phyloP scores from a whole-genome alignment of 495 filamentous ascomycete genomes.

The Lichenothelia convexa region DNA sequence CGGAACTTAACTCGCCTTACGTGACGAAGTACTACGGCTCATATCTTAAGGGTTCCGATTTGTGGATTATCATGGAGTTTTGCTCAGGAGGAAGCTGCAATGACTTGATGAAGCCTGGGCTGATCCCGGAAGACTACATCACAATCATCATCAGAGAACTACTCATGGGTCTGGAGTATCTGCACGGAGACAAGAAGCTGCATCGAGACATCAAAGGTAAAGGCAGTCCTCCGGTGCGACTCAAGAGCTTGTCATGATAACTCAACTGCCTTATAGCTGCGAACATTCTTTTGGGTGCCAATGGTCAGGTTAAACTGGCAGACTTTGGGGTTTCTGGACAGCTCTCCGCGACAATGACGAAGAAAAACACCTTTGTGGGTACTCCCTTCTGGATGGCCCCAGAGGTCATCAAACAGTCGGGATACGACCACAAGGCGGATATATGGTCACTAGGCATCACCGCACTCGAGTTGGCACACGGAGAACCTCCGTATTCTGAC shows the following conservation, averaged over 20 bases:
- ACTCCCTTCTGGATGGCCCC: slow-evolving; percentile 99
- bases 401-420: slow-evolving; percentile 91
- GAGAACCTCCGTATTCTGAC: slow-evolving; percentile 79
- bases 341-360: slow-evolving; percentile 91
- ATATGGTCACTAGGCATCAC: slow-evolving; percentile 97
- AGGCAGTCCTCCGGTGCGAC: not conserved
- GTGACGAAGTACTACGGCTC: slow-evolving; percentile 96
- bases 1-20: slow-evolving; percentile 80
- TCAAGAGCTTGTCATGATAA: not conserved
- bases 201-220: slow-evolving; percentile 94
- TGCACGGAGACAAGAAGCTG: slow-evolving; percentile 87
- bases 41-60: slow-evolving; percentile 80
- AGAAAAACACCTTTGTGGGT: slow-evolving; percentile 96
- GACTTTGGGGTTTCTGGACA: slow-evolving; percentile 97
- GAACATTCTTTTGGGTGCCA: slow-evolving; percentile 39
- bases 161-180: slow-evolving; percentile 74
- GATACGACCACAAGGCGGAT: slow-evolving; percentile 94
- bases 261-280: slow-evolving; percentile 6
- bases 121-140: slow-evolving; percentile 87
- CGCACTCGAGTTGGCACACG: slow-evolving; percentile 80
- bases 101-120: slow-evolving; percentile 77
- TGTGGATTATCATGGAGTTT: slow-evolving; percentile 98
- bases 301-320: slow-evolving; percentile 88
- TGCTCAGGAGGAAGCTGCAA: slow-evolving; percentile 85
- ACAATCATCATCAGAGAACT: slow-evolving; percentile 84